Evolutionary conservation across 441 rosid species (phyloP).

Genomic region (Corymbia citriodora): DNA sequence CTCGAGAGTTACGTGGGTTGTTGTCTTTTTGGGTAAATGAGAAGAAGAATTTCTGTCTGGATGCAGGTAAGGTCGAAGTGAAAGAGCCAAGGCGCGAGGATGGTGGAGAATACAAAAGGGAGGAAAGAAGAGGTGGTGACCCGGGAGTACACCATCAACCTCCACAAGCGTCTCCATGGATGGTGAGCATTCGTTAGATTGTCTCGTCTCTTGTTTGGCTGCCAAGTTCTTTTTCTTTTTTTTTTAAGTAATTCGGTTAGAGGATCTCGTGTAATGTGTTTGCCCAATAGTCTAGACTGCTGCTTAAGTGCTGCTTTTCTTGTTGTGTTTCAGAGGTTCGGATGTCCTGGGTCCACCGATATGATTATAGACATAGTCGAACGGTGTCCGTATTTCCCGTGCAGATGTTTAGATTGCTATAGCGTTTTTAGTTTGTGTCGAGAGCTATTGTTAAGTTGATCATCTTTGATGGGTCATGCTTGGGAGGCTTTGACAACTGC

Average conservation of each 20-base stretch:
- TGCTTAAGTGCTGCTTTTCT: neutral
- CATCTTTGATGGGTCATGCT: neutral
- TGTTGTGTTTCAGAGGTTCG: neutral
- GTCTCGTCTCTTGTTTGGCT: neutral
- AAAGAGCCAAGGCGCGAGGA: neutral
- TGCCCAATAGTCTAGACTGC: neutral
- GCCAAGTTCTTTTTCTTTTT: neutral
- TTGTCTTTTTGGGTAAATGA: neutral
- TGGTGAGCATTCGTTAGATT: neutral
- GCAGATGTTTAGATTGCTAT: neutral
- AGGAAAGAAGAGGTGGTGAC: conserved; percentile 15
- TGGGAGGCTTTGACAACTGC: neutral
- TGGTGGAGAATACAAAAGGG: neutral
- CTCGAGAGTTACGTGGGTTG: neutral
- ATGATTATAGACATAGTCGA: neutral
- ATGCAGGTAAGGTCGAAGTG: neutral
- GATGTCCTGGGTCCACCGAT: accelerated
- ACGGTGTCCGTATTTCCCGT: neutral
- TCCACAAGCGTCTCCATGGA: conserved; percentile 18
- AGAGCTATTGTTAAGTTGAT: neutral
- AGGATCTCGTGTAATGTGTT: neutral
- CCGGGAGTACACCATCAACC: conserved; percentile 12
- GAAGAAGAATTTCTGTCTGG: neutral
- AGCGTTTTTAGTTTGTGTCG: neutral
- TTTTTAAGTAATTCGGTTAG: neutral